Evolutionary conservation across 768 basidiomycete genomes (phyloP).

Genomic region (Lentinula edodes): DNA sequence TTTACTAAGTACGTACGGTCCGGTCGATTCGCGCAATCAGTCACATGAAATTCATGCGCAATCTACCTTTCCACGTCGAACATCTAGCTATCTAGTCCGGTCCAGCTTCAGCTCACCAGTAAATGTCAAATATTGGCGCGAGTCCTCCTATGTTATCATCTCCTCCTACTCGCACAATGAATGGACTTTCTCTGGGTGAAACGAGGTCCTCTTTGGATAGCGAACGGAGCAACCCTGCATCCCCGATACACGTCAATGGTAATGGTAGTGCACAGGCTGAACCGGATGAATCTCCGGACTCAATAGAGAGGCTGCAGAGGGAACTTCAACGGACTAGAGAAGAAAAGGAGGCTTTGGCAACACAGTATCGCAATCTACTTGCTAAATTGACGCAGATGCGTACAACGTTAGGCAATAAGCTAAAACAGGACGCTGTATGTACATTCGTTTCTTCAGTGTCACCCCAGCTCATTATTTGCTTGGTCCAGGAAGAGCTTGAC

Average conservation of each 20-base stretch:
- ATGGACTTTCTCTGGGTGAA: slow-evolving; percentile 15
- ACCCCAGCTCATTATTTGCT: slow-evolving; percentile 11
- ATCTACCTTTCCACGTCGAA: background rate
- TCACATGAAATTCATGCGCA: background rate
- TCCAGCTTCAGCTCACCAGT: background rate
- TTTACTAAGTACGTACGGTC: background rate
- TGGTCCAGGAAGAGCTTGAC: slow-evolving; percentile 92
- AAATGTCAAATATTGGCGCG: background rate
- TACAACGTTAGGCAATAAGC: slow-evolving; percentile 86
- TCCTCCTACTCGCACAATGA: slow-evolving; percentile 17
- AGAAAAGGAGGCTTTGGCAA: slow-evolving; percentile 84
- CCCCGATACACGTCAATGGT: slow-evolving; percentile 26
- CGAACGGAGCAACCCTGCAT: slow-evolving; percentile 29
- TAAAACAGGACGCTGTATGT: slow-evolving; percentile 91
- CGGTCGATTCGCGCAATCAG: background rate
- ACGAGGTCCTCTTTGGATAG: slow-evolving; percentile 42
- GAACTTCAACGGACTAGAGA: slow-evolving; percentile 72
- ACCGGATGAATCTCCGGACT: slow-evolving; percentile 39
- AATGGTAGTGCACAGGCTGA: slow-evolving; percentile 22
- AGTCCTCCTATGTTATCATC: slow-evolving; percentile 22
- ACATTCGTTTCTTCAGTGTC: background rate
- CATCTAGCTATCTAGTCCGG: background rate
- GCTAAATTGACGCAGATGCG: slow-evolving; percentile 92
- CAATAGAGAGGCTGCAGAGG: slow-evolving; percentile 54
- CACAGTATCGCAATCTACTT: slow-evolving; percentile 82